A percentile compares a stretch with the other conserved stretches of the same genome.
Evolutionary conservation across 495 filamentous ascomycete genomes (phyloP).

Genomic region (Penicillium ochrochloron): DNA sequence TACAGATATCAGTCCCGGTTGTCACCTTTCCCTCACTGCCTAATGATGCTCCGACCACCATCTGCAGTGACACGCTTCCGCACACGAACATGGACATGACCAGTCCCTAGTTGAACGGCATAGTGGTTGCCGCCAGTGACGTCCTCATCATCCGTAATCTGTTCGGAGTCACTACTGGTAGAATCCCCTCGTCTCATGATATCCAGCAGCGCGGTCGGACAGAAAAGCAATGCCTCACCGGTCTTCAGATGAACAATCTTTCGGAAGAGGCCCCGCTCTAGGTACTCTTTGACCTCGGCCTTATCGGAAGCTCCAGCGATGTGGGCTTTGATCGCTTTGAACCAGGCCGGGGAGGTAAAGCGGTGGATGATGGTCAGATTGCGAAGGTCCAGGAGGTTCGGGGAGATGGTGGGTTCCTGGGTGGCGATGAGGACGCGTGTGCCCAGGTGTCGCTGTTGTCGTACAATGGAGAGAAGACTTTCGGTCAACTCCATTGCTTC

Average conservation of each 20-base stretch:
- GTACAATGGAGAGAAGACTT: slow-evolving; percentile 65
- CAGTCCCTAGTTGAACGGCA: slow-evolving; percentile 19
- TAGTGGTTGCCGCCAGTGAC: not conserved
- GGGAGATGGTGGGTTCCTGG: slow-evolving; percentile 77
- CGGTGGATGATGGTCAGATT: slow-evolving; percentile 73
- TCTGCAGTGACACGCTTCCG: slow-evolving; percentile 29
- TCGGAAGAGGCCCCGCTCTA: slow-evolving; percentile 51
- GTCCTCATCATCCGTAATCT: not conserved
- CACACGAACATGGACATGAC: slow-evolving; percentile 23
- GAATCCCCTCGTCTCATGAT: not conserved
- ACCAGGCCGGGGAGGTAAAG: slow-evolving; percentile 75
- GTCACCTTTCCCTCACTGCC: slow-evolving; percentile 11
- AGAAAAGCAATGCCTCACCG: slow-evolving; percentile 71
- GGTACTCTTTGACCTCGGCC: slow-evolving; percentile 19
- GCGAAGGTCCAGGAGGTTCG: slow-evolving; percentile 69
- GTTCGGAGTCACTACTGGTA: not conserved
- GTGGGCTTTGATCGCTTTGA: slow-evolving; percentile 61
- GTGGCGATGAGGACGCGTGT: slow-evolving; percentile 72
- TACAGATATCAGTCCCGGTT: not conserved
- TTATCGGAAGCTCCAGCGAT: slow-evolving; percentile 51
- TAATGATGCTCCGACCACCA: slow-evolving; percentile 28
- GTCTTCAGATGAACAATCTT: slow-evolving; percentile 58
- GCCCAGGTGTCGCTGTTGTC: slow-evolving; percentile 73
- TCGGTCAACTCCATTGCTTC: slow-evolving; percentile 60
- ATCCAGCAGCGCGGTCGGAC: slow-evolving; percentile 42